Conservation (phyloP, 2,329 filamentous ascomycete genomes). For the Phyllosticta capitalensis region DNA sequence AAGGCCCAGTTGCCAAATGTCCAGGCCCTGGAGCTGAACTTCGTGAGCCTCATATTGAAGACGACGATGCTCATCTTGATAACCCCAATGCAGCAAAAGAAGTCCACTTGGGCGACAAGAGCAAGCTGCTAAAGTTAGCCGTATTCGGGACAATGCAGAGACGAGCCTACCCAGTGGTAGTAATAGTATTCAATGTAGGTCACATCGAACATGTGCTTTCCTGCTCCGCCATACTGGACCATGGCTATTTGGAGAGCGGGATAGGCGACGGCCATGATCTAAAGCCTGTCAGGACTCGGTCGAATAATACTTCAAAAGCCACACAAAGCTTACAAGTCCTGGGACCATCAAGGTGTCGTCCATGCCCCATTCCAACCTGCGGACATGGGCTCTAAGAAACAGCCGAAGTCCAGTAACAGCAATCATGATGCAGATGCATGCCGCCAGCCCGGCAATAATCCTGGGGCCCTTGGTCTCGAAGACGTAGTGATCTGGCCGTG, state of each 20-base stretch:
- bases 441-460: constrained; percentile 21
- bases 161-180: constrained; percentile 14
- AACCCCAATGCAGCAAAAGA: constrained; percentile 24
- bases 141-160: too few species aligned
- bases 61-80: constrained; percentile 30
- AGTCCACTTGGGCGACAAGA: constrained; percentile 17
- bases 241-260: constrained; percentile 20
- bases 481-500: constrained; percentile 13
- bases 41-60: constrained; percentile 29
- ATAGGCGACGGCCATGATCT: constrained; percentile 19
- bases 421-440: constrained; percentile 22
- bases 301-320: too few species aligned
- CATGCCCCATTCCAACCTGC: constrained; percentile 21
- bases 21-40: constrained; percentile 22
- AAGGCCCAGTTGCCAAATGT: constrained; percentile 23
- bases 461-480: constrained; percentile 19
- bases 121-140: constrained; percentile 12
- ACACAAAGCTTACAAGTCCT: constrained; percentile 19
- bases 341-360: constrained; percentile 27
- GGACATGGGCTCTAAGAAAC: constrained; percentile 17
- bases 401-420: constrained; percentile 22
- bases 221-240: constrained; percentile 18
- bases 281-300: neutral
- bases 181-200: constrained; percentile 26
- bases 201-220: constrained; percentile 23